Conservation (phyloP, 352 stramenopile species). For the Pythium dissimile region DNA sequence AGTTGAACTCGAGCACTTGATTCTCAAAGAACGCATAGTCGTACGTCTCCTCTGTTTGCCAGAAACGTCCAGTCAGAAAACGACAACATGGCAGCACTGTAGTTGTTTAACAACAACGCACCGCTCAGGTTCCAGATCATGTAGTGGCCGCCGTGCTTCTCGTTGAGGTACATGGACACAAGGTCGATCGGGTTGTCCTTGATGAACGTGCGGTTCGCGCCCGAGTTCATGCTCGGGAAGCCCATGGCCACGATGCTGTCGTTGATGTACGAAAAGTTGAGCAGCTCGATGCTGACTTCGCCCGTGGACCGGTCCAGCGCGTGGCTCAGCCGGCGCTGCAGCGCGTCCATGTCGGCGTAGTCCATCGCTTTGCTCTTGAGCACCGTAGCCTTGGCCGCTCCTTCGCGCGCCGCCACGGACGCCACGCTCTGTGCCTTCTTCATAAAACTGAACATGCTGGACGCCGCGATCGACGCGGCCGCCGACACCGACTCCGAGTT, state of each 20-base stretch:
- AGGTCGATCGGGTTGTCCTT: conserved; percentile 89
- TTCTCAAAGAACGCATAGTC: conserved; percentile 95
- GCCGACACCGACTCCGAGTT: conserved; percentile 69
- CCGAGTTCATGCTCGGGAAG: conserved; percentile 87
- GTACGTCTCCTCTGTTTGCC: conserved; percentile 91
- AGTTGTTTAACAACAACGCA: conserved; percentile 13
- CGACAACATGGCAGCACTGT: not conserved
- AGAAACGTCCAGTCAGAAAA: not conserved
- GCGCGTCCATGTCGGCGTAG: conserved; percentile 81
- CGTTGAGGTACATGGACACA: conserved; percentile 93
- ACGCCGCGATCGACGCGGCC: conserved; percentile 54
- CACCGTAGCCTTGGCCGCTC: conserved; percentile 62
- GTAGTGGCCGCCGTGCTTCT: conserved; percentile 92
- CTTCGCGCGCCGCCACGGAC: conserved; percentile 65
- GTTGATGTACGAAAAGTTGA: conserved; percentile 92
- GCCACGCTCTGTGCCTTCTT: conserved; percentile 81
- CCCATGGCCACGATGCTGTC: conserved; percentile 88
- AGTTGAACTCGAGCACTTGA: conserved; percentile 97
- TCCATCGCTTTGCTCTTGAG: conserved; percentile 77
- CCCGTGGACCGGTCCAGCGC: conserved; percentile 73
- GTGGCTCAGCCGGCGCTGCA: conserved; percentile 77
- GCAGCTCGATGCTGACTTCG: conserved; percentile 80
- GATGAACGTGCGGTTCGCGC: conserved; percentile 67
- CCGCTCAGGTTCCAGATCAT: conserved; percentile 98
- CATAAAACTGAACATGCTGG: conserved; percentile 80